Conservation (phyloP, 2,329 filamentous ascomycete species). For the Aspergillus udagawae region DNA sequence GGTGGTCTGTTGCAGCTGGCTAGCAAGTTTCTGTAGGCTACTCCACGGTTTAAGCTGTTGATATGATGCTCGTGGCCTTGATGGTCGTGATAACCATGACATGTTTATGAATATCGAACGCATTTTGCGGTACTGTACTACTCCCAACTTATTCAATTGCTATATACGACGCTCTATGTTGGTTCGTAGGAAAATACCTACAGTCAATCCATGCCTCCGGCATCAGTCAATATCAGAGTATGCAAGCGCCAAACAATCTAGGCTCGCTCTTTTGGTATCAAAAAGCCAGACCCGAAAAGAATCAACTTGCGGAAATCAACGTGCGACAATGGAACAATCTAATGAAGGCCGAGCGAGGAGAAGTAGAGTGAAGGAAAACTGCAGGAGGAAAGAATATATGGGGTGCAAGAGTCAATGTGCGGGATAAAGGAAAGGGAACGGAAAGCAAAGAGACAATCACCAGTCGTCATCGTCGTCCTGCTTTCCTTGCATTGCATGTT, state of each 20-base stretch:
- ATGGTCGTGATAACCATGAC: background rate
- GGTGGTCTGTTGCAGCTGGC: constrained; percentile 57
- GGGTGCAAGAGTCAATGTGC: constrained; percentile 8
- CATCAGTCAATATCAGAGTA: background rate
- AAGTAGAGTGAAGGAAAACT: constrained; percentile 12
- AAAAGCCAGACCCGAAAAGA: background rate
- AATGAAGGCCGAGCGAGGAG: background rate
- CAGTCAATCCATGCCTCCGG: background rate
- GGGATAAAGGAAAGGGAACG: constrained; percentile 8
- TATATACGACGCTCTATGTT: background rate
- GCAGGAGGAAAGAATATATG: constrained; percentile 6
- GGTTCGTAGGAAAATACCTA: background rate
- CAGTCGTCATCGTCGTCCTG: constrained; percentile 68
- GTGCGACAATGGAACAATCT: background rate
- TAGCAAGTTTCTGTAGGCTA: constrained; percentile 53
- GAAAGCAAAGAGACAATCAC: constrained; percentile 39
- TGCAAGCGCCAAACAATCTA: background rate
- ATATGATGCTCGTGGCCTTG: background rate
- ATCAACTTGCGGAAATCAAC: background rate
- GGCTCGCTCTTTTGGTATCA: background rate
- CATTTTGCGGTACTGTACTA: background rate
- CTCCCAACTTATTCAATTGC: background rate
- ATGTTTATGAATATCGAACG: background rate
- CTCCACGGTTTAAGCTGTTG: background rate
- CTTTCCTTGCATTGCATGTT: constrained; percentile 70